Base-by-base conservation (phyloP, 768 basidiomycete species). In the Dacryopinax primogenitus region DNA sequence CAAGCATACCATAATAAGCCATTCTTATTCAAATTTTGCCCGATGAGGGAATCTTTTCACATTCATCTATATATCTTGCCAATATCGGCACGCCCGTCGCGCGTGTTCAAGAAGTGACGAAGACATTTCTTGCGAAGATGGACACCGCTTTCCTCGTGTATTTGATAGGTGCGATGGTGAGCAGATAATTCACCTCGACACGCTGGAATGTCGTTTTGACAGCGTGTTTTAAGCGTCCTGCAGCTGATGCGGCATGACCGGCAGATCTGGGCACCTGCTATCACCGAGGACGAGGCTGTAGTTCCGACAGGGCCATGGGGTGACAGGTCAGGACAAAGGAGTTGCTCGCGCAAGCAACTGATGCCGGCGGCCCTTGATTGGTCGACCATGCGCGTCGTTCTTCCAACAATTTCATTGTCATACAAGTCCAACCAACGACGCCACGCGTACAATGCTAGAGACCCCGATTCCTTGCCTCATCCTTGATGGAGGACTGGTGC, bases 401-500 rank as follows among this genome's bases (percentile, higher is more conserved):
- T 58, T 58, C 30, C 21, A 30, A 9, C 32, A 23, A 28, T 30
- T 58, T 58, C 26, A 9, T 4, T 58, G 9, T 6, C 51, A 26
- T 58, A 23, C 9, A 28, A n/a, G n/a, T n/a, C n/a, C n/a, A n/a
- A n/a, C n/a, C n/a, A n/a, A n/a, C n/a, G n/a, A n/a, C n/a, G n/a
- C n/a, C n/a, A n/a, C n/a, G n/a, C n/a, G n/a, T n/a, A n/a, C n/a
- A n/a, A n/a, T n/a, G n/a, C n/a, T n/a, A n/a, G n/a, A 30, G 51
- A 30, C 21, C 15, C 26, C 11, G 15, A 32, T 21, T 26, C 26
- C 3, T n/a, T 58, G 51, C 51, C 23, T 58, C 32, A 58, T 58
- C 51, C 63, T 81, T 30, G 81, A 82, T 69, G 82, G 80, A 16
- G 81, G 81, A 32, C 72, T 84, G 71, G 83, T 81, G 67, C 66